A percentile compares a stretch with the other conserved stretches of the same genome.
Evolutionary conservation across 1,284 basidiomycete species (phyloP).

Genomic region (Prillingera fragicola): DNA sequence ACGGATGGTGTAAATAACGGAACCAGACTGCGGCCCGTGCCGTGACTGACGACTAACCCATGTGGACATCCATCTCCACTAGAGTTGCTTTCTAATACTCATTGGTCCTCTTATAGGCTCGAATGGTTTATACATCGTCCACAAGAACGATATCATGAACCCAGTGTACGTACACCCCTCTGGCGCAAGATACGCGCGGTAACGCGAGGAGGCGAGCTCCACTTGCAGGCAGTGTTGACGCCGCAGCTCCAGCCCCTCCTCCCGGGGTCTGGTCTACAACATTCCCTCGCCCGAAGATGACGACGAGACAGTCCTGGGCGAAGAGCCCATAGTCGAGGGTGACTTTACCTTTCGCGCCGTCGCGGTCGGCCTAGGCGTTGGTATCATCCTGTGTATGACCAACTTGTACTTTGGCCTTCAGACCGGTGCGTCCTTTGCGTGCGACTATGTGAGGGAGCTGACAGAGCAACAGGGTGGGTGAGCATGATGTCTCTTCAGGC

Average conservation of each 20-base stretch:
- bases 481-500: conserved; percentile 87
- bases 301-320: too few relatives aligned
- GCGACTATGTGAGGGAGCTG: neutral
- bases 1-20: too few relatives aligned
- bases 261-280: conserved; percentile 15
- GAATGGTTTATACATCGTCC: too few relatives aligned
- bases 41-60: too few relatives aligned
- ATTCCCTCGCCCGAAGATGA: conserved; percentile 14
- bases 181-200: too few relatives aligned
- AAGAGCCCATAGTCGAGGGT: conserved; percentile 28
- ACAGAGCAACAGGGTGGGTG: conserved; percentile 42
- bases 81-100: too few relatives aligned
- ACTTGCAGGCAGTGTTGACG: neutral
- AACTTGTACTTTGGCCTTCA: conserved; percentile 50
- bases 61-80: too few relatives aligned
- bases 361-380: conserved; percentile 42
- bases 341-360: conserved; percentile 47
- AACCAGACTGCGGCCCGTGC: too few relatives aligned
- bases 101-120: too few relatives aligned
- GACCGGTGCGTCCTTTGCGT: conserved; percentile 27
- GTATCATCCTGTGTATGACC: conserved; percentile 45
- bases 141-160: conserved; percentile 5
- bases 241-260: conserved; percentile 21
- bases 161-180: conserved; percentile 5
- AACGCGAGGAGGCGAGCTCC: too few relatives aligned